Conservation (phyloP, 2,329 filamentous ascomycete genomes). For the Botryotinia globosa region DNA sequence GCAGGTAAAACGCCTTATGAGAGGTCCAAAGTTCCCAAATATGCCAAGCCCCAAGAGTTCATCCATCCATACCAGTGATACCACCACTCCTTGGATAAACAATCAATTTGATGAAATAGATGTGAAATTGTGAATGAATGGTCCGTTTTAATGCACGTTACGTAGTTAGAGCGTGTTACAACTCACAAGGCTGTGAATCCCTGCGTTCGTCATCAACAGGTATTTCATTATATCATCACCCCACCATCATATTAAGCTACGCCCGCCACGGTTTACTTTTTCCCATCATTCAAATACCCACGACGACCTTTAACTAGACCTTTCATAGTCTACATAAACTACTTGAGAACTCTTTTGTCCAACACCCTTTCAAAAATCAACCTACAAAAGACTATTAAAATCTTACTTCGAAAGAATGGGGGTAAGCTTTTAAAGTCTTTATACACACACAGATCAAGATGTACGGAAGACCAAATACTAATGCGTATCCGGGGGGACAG, state of each 20-base stretch:
- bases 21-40: not conserved
- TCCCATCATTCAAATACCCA: not conserved
- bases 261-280: not conserved
- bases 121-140: too few relatives aligned
- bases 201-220: conserved; percentile 11
- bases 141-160: not conserved
- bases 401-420: conserved; percentile 18
- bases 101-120: not conserved
- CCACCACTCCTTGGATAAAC: not conserved
- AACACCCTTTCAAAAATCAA: not conserved
- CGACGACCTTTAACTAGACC: not conserved
- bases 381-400: conserved; percentile 14
- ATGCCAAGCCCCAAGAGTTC: not conserved
- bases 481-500: conserved; percentile 14
- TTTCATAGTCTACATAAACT: not conserved
- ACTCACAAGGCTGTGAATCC: conserved; percentile 14
- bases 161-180: not conserved
- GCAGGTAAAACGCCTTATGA: not conserved
- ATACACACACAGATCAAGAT: not conserved
- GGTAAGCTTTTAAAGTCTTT: conserved; percentile 21
- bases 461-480: conserved; percentile 18
- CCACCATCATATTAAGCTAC: conserved; percentile 5
- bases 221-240: conserved; percentile 9
- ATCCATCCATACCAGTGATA: too few relatives aligned
- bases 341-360: not conserved